These are phyloP conservation scores for Claviceps pazoutovae DNA, from an alignment of 2,329 filamentous ascomycete species.

Conservation along the genomic window DNA sequence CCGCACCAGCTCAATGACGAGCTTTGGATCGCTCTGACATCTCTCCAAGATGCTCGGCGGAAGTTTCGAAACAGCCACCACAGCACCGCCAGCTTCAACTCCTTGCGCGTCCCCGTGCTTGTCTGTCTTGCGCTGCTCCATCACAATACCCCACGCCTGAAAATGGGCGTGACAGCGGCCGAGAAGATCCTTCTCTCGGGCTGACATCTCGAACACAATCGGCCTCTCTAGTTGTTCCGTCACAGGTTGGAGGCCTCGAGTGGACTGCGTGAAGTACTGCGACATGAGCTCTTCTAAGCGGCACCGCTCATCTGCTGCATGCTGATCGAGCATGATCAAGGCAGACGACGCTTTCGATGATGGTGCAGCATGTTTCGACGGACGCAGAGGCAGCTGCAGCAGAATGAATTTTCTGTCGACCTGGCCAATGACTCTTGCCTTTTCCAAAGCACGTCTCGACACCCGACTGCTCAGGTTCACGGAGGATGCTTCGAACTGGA, in stretches of 20 bases:
- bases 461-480: slow-evolving; percentile 31
- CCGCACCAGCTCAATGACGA: slow-evolving; percentile 62
- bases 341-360: slow-evolving; percentile 26
- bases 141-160: slow-evolving; percentile 55
- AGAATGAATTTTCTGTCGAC: slow-evolving; percentile 87
- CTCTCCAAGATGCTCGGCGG: slow-evolving; percentile 63
- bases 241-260: slow-evolving; percentile 9
- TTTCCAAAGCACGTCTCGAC: slow-evolving; percentile 44
- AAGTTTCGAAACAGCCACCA: slow-evolving; percentile 35
- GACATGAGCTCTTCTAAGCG: slow-evolving; percentile 60
- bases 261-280: slow-evolving; percentile 27
- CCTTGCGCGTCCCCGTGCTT: slow-evolving; percentile 19
- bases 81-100: neutral
- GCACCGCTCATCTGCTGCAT: slow-evolving; percentile 83
- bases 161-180: slow-evolving; percentile 42
- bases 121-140: slow-evolving; percentile 36
- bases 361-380: neutral
- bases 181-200: slow-evolving; percentile 47
- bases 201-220: slow-evolving; percentile 50
- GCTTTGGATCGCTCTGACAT: slow-evolving; percentile 55
- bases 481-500: slow-evolving; percentile 17
- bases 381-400: slow-evolving; percentile 34
- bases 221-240: slow-evolving; percentile 33
- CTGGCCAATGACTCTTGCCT: slow-evolving; percentile 59
- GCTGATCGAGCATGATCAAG: slow-evolving; percentile 76